Percentiles rank a stretch among this genome's conserved stretches.
These are phyloP conservation scores for Nemania abortiva DNA, from an alignment of 2,329 filamentous ascomycete genomes.

Conservation along the genomic window DNA sequence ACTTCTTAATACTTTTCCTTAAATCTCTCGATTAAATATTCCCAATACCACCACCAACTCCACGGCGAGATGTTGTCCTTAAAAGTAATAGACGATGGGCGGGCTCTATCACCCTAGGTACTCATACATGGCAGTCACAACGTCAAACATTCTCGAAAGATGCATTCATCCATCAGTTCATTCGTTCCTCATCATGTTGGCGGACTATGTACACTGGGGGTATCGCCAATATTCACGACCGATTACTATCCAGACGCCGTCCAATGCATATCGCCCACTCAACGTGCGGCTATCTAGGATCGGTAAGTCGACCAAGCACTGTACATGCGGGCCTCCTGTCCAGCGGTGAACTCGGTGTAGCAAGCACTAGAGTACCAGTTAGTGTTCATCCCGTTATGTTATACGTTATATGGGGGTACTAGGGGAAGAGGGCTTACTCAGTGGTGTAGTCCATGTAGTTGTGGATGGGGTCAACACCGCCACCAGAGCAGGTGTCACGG, in stretches of 20 bases:
- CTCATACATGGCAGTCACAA: slow-evolving; percentile 1
- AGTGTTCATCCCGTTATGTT: slow-evolving; percentile 37
- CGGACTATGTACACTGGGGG: slow-evolving; percentile 26
- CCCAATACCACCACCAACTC: neutral
- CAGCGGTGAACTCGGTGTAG: slow-evolving; percentile 60
- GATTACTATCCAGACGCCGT: slow-evolving; percentile 25
- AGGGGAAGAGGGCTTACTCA: slow-evolving; percentile 53
- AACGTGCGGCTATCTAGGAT: slow-evolving; percentile 16
- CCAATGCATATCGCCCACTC: slow-evolving; percentile 19
- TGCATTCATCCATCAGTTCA: slow-evolving; percentile 31
- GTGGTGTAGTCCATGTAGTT: slow-evolving; percentile 56
- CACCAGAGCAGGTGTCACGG: slow-evolving; percentile 51
- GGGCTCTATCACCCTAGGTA: neutral
- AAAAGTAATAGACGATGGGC: neutral
- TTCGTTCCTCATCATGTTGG: slow-evolving; percentile 32
- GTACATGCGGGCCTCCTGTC: slow-evolving; percentile 57
- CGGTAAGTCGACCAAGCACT: slow-evolving; percentile 56
- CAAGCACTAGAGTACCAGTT: slow-evolving; percentile 53
- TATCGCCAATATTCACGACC: slow-evolving; percentile 25
- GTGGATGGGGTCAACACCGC: slow-evolving; percentile 52
- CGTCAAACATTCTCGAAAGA: neutral
- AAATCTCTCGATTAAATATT: neutral
- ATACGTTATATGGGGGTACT: neutral
- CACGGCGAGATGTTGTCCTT: neutral
- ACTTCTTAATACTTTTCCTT: neutral